Evolutionary conservation across 306 rosid species (phyloP), one percentile per base, ranked within the genome.

Genomic region (Lablab purpureus): DNA sequence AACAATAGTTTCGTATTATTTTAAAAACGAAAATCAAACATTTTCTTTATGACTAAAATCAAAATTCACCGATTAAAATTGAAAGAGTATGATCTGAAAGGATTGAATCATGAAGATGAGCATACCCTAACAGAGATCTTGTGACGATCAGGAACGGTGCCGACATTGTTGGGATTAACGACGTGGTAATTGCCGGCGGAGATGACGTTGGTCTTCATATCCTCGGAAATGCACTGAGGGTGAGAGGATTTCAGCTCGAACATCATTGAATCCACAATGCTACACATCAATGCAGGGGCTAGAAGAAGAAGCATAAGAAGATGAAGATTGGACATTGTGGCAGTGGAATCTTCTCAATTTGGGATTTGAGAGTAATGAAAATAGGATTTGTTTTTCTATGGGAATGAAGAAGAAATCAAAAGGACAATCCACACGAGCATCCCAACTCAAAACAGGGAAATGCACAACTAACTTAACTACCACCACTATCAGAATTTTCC

Each of bases 181-280:
- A 90, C 85, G 23, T 14, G 6, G 85, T 92, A 94, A 75, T 85
- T 87, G 17, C 97, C 97, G 9, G 90, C 84, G 19, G 90, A 76
- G 89, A 94, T 60, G 70, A 87, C 71, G 6, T 89, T 88, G 81
- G 70, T 55, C 56, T 85, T 92, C 8, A 94, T 81, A 1, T 92
- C 96, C 81, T 94, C 96, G 9, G 90, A 83, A 21, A 94, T 76
- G 86, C 96, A 94, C 69, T 92, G 90, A 5, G 89, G 83, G n/a
- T 80, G 40, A 73, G 88, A 86, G 1, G 97, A 78, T 80, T 21
- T 72, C 62, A 94, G 82, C 34, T 87, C 91, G 87, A 90, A 89
- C 50, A 86, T 86, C 90, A 89, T 78, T 9, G 91, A 83, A 23
- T 77, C 51, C 27, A 67, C 90, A 52, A 81, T 28, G 37, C 80